A percentile compares a stretch with the other conserved stretches of the same genome.
These are phyloP conservation scores for Moricandia moricandioides DNA, from an alignment of 345 rosid species.

Conservation along the genomic window DNA sequence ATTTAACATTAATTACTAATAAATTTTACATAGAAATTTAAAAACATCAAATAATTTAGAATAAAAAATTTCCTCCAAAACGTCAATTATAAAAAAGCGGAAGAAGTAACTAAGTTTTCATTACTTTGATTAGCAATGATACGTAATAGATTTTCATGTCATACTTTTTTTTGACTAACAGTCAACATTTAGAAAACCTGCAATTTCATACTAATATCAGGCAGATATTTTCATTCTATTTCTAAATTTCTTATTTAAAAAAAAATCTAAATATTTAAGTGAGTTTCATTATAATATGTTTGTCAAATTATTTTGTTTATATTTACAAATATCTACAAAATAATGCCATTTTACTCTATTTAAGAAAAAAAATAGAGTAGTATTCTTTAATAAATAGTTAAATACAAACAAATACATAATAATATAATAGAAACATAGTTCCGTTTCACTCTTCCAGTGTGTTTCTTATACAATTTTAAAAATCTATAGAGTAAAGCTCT, in stretches of 20 bases:
- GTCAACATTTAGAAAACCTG: neutral
- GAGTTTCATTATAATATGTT: neutral
- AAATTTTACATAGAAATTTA: too few relatives aligned
- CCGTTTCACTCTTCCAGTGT: neutral
- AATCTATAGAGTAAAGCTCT: neutral
- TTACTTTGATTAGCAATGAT: neutral
- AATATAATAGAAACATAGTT: neutral
- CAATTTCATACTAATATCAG: neutral
- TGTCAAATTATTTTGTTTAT: neutral
- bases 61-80: too few relatives aligned
- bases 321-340: neutral
- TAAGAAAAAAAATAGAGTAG: neutral
- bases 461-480: too few relatives aligned
- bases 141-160: conserved; percentile 21
- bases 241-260: neutral
- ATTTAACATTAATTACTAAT: too few relatives aligned
- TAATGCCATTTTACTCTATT: neutral
- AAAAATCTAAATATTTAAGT: neutral
- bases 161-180: neutral
- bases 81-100: too few relatives aligned
- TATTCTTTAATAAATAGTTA: too few relatives aligned
- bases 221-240: neutral
- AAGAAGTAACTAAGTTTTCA: neutral
- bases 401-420: neutral
- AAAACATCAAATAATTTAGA: too few relatives aligned